Conservation (phyloP, 2,329 filamentous ascomycete genomes). For the Fusarium tanahbumbuense region DNA sequence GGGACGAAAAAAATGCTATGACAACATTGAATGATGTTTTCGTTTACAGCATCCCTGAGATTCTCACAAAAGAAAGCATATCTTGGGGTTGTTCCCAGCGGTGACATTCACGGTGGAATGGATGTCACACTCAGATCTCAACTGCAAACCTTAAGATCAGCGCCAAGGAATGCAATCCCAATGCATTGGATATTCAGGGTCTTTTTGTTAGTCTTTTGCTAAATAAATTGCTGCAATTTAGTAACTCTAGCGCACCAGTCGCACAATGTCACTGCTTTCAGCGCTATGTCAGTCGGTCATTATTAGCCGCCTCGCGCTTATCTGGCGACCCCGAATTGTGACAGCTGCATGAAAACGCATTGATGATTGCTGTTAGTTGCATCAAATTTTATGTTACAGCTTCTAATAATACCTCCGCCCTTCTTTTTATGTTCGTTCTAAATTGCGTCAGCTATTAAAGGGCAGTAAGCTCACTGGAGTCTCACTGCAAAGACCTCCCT, state of each 20-base stretch:
- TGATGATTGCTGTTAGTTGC: neutral
- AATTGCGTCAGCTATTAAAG: neutral
- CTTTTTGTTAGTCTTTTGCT: neutral
- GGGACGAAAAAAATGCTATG: neutral
- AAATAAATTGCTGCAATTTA: conserved; percentile 2
- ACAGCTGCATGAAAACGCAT: neutral
- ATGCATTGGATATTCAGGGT: neutral
- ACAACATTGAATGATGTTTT: neutral
- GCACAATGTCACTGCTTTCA: neutral
- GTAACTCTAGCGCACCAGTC: neutral
- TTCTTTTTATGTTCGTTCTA: neutral
- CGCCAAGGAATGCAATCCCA: neutral
- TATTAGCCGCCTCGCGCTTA: conserved; percentile 6
- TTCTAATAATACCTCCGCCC: neutral
- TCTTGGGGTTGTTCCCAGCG: neutral
- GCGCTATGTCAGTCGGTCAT: neutral
- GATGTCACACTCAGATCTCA: neutral
- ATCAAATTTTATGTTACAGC: neutral
- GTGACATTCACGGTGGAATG: neutral
- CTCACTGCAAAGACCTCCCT: neutral
- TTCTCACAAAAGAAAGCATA: neutral
- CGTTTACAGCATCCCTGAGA: neutral
- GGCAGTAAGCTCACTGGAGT: neutral
- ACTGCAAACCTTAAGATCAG: neutral
- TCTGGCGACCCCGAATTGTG: neutral